These are phyloP conservation scores for Wallacemonas collosoma DNA, from an alignment of 208 protist genomes.

Conservation along the genomic window DNA sequence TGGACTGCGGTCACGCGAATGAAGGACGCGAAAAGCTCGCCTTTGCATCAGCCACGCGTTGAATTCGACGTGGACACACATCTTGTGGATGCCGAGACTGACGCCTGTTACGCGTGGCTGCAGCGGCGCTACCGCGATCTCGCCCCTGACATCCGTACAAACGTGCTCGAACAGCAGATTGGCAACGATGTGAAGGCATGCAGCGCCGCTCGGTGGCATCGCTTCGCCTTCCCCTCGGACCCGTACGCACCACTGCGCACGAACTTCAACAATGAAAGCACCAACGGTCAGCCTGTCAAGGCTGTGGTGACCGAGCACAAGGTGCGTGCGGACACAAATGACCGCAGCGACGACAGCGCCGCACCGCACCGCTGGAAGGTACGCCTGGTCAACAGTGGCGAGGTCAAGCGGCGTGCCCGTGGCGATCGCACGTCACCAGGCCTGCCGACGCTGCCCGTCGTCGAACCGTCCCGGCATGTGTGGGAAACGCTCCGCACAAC, in stretches of 20 bases:
- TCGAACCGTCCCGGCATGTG: neutral
- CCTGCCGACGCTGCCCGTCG: too few relatives aligned
- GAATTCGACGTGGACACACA: constrained; percentile 1
- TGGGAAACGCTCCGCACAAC: neutral
- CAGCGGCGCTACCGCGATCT: constrained; percentile 24
- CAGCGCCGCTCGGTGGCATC: constrained; percentile 40
- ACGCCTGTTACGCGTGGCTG: constrained; percentile 61
- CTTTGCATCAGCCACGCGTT: neutral
- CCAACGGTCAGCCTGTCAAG: neutral
- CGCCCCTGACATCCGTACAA: constrained; percentile 8
- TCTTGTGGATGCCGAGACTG: constrained; percentile 21
- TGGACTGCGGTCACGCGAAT: too few relatives aligned
- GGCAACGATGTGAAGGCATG: constrained; percentile 58
- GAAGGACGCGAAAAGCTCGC: too few relatives aligned
- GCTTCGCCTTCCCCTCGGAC: constrained; percentile 51
- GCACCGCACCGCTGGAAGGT: too few relatives aligned
- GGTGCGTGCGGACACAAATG: too few relatives aligned
- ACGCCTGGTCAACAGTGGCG: too few relatives aligned
- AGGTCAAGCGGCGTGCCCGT: too few relatives aligned
- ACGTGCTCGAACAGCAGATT: constrained; percentile 18
- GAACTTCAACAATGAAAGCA: constrained; percentile 34
- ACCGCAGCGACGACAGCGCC: too few relatives aligned
- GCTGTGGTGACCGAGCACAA: neutral
- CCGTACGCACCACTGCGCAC: constrained; percentile 27
- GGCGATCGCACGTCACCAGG: too few relatives aligned